Base-by-base conservation (phyloP, 768 basidiomycete genomes). In the Boletus tomentosulus region DNA sequence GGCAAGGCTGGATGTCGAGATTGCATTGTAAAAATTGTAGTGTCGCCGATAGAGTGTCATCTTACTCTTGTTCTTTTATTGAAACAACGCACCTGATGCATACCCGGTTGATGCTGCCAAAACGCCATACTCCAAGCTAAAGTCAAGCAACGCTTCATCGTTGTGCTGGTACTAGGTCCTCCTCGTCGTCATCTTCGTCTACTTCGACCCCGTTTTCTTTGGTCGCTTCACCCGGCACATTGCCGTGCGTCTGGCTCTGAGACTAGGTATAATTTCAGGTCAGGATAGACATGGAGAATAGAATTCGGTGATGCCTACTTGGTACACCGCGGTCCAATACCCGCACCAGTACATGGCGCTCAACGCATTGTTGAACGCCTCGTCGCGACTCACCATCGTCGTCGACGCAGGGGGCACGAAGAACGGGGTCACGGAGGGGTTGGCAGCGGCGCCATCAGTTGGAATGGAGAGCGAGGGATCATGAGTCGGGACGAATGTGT, bases 321-420 rank as follows among this genome's bases (percentile, higher is more conserved):
- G 85, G 63, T 91, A 92, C 45, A 90, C 78, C 1, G 89, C 89
- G 3, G 88, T 89, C 89, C 89, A 92, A 66, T 92, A 92, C 19
- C 89, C 90, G 24, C 78, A 76, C 89, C 90, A 92, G 66, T 92
- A 92, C 83, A 87, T 90, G 16, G 90, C 88, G 30, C 77, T 79
- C 62, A 90, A 59, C 5, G 89, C 90, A 46, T 83, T 82, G 25
- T 77, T 74, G 68, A 92, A 92, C 1, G 88, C 88, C 61, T 92
- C 87, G 57, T 92, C 87, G 59, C 79, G 82, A 57, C 75, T 78
- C 16, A 83, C 79, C 66, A 73, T 72, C 2, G 65, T 58, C 8
- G 71, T 75, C 6, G 70, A 59, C 13, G 70, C 64, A 16, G 66
- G 60, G 22, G 74, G 72, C 3, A 70, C 47, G 50, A 64, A 66